Conservation (phyloP, 768 basidiomycete genomes). For the Lactarius psammicola region DNA sequence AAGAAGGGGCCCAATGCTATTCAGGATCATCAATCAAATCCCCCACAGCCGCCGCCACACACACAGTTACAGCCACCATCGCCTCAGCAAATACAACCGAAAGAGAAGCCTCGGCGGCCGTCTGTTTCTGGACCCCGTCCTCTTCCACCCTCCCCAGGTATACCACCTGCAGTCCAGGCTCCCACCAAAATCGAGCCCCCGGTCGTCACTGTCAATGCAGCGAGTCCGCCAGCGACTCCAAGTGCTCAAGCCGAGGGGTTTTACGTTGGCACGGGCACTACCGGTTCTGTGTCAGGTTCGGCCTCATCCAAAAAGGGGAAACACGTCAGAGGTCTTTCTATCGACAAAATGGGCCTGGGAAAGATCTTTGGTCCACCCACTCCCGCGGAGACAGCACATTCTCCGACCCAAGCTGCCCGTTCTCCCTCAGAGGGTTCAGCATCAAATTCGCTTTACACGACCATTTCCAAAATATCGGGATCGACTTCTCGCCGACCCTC, state of each 20-base stretch:
- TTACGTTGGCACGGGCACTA: slow-evolving; percentile 28
- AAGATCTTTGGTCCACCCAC: slow-evolving; percentile 60
- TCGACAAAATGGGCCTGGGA: slow-evolving; percentile 76
- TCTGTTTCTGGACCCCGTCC: slow-evolving; percentile 20
- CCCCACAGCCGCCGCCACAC: slow-evolving; percentile 9
- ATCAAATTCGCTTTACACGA: slow-evolving; percentile 31
- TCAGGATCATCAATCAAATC: slow-evolving; percentile 2
- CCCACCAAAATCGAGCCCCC: slow-evolving; percentile 30
- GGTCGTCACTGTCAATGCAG: slow-evolving; percentile 37
- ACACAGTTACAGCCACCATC: slow-evolving; percentile 3
- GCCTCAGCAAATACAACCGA: slow-evolving; percentile 11
- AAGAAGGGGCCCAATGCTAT: slow-evolving; percentile 18
- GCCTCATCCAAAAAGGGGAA: slow-evolving; percentile 47
- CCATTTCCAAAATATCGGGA: slow-evolving; percentile 29
- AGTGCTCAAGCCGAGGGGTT: slow-evolving; percentile 23
- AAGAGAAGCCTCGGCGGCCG: slow-evolving; percentile 19
- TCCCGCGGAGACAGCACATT: slow-evolving; percentile 35
- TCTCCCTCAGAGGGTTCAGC: slow-evolving; percentile 38
- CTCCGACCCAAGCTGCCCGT: slow-evolving; percentile 39
- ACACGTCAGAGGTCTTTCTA: slow-evolving; percentile 65
- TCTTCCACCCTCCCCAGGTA: slow-evolving; percentile 18
- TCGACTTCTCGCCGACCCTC: slow-evolving; percentile 34
- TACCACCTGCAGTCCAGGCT: slow-evolving; percentile 4
- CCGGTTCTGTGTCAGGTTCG: slow-evolving; percentile 29
- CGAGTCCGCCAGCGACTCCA: slow-evolving; percentile 35